phyloP scores from a whole-genome alignment of 768 basidiomycete genomes.

The Boletus bicolor region DNA sequence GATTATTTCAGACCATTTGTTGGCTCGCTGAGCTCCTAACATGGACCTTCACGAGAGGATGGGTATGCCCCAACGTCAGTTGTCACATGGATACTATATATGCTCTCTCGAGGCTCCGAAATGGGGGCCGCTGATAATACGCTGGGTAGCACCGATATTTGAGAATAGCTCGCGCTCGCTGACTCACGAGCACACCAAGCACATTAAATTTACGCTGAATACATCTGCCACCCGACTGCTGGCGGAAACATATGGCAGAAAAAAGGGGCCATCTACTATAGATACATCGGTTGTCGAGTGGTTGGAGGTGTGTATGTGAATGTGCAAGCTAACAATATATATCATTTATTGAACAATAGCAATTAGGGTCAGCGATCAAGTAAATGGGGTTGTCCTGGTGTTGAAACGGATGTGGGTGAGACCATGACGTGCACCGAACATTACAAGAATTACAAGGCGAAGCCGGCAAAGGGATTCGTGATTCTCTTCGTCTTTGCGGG shows the following conservation, averaged over 20 bases:
- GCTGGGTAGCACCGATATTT: neutral
- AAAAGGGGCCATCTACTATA: constrained; percentile 17
- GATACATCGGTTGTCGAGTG: constrained; percentile 22
- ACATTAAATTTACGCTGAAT: neutral
- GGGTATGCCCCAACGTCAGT: neutral
- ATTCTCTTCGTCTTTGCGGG: constrained; percentile 40
- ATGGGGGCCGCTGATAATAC: neutral
- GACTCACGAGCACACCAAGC: too few species aligned
- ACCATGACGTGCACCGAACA: neutral
- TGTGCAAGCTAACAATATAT: constrained; percentile 8
- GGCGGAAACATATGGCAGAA: neutral
- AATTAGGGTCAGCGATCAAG: constrained; percentile 15
- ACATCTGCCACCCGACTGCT: constrained; percentile 6
- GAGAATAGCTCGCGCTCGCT: too few species aligned
- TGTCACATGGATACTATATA: neutral
- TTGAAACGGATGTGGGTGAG: neutral
- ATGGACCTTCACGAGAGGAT: neutral
- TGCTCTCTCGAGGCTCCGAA: neutral
- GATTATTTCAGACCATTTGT: constrained; percentile 26
- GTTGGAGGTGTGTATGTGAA: neutral
- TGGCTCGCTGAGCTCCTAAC: constrained; percentile 7
- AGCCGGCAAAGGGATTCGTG: constrained; percentile 50
- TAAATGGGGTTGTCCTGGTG: constrained; percentile 3
- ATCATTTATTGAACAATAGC: constrained; percentile 6
- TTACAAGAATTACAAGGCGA: constrained; percentile 29